Evolutionary conservation across 164 flowering plant genomes (phyloP).

Genomic region (Sedum album): DNA sequence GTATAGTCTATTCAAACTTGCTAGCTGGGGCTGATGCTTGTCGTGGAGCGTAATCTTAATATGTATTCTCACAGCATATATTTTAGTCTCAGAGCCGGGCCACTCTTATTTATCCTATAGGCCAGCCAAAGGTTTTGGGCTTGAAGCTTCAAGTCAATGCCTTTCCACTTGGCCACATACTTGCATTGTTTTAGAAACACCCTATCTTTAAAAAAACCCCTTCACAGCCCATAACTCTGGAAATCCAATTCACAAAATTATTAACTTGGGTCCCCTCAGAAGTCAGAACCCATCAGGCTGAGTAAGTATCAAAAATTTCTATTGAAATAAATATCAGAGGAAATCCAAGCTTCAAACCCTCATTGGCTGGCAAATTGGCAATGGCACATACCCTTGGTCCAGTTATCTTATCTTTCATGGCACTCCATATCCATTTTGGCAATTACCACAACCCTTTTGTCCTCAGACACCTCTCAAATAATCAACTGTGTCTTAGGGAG

Average conservation of each 20-base stretch:
- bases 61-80: too few relatives aligned
- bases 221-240: conserved; percentile 3
- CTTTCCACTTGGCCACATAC: too few relatives aligned
- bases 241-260: neutral
- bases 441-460: conserved; percentile 14
- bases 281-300: neutral
- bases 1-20: neutral
- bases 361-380: conserved; percentile 39
- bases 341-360: conserved; percentile 45
- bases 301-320: neutral
- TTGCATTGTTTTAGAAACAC: too few relatives aligned
- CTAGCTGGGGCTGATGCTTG: too few relatives aligned
- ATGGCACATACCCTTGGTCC: conserved; percentile 22
- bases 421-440: conserved; percentile 50
- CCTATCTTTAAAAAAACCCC: too few relatives aligned
- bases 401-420: conserved; percentile 35
- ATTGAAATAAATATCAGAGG: conserved; percentile 18
- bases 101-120: too few relatives aligned
- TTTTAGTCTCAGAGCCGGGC: too few relatives aligned
- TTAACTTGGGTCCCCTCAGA: conserved; percentile 1
- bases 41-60: too few relatives aligned
- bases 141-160: too few relatives aligned
- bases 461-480: neutral
- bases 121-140: too few relatives aligned
- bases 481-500: neutral